Evolutionary conservation across 371 early-diverging fungal species (phyloP).

Genomic region (Amoeboaphelidium protococcarum): DNA sequence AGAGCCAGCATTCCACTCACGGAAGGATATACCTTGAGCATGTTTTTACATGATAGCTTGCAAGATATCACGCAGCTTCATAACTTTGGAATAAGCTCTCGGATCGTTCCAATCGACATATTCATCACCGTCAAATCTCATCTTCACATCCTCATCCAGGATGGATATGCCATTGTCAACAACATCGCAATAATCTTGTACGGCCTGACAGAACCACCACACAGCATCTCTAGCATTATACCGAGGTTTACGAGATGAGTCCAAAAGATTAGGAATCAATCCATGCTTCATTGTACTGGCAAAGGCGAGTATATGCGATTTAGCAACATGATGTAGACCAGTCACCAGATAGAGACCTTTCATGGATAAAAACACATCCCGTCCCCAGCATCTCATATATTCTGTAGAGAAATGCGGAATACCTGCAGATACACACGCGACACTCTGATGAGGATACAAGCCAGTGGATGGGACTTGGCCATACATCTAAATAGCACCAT

Average conservation of each 20-base stretch:
- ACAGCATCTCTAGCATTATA: slow-evolving; percentile 89
- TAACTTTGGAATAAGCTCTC: slow-evolving; percentile 23
- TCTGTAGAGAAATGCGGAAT: slow-evolving; percentile 74
- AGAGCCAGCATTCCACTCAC: slow-evolving; percentile 82
- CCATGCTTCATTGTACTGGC: slow-evolving; percentile 70
- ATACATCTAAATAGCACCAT: slow-evolving; percentile 57
- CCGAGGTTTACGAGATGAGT: slow-evolving; percentile 50
- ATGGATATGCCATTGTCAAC: slow-evolving; percentile 46
- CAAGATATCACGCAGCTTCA: slow-evolving; percentile 53
- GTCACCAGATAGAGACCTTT: slow-evolving; percentile 57
- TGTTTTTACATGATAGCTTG: slow-evolving; percentile 74
- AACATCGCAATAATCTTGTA: slow-evolving; percentile 53
- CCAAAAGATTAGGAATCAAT: slow-evolving; percentile 78
- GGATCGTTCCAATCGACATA: slow-evolving; percentile 35
- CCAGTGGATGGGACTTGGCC: slow-evolving; percentile 48
- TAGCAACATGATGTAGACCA: slow-evolving; percentile 51
- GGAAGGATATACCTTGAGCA: slow-evolving; percentile 67
- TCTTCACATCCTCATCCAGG: slow-evolving; percentile 31
- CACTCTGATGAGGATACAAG: slow-evolving; percentile 25
- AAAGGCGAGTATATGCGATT: slow-evolving; percentile 58
- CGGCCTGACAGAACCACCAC: slow-evolving; percentile 79
- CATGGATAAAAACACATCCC: slow-evolving; percentile 79
- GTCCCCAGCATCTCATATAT: slow-evolving; percentile 94
- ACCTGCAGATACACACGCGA: slow-evolving; percentile 63
- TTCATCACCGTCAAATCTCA: slow-evolving; percentile 54